phyloP scores from a whole-genome alignment of 768 basidiomycete species.

The Lentinula detonsa region DNA sequence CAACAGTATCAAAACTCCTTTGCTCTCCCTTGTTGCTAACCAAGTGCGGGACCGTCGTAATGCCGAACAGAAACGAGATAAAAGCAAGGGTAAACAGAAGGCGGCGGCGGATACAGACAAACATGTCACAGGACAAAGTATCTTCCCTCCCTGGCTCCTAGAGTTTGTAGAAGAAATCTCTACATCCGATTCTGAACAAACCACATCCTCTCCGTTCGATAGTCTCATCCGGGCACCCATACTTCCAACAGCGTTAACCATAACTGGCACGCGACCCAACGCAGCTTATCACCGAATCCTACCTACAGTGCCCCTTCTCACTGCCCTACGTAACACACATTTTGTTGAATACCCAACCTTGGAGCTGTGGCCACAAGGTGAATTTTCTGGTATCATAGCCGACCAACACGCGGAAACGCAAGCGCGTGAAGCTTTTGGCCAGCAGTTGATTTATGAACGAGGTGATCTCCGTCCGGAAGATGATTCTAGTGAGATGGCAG shows the following conservation, averaged over 20 bases:
- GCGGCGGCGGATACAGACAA: background rate
- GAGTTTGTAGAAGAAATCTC: slow-evolving; percentile 31
- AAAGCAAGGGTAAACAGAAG: slow-evolving; percentile 14
- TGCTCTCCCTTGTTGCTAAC: slow-evolving; percentile 44
- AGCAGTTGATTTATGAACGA: background rate
- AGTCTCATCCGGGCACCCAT: slow-evolving; percentile 53
- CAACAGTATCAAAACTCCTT: slow-evolving; percentile 43
- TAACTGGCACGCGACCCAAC: slow-evolving; percentile 16
- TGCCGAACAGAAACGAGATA: slow-evolving; percentile 42
- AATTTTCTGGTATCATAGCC: slow-evolving; percentile 58
- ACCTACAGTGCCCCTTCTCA: slow-evolving; percentile 35
- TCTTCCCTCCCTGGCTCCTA: slow-evolving; percentile 48
- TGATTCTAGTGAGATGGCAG: slow-evolving; percentile 19
- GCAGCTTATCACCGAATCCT: slow-evolving; percentile 55
- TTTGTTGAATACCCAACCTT: slow-evolving; percentile 86
- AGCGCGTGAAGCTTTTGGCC: slow-evolving; percentile 12
- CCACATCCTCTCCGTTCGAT: slow-evolving; percentile 48
- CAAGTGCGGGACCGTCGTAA: slow-evolving; percentile 21
- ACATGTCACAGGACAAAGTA: background rate
- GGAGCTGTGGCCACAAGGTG: slow-evolving; percentile 54
- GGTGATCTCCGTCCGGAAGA: background rate
- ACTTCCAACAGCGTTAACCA: slow-evolving; percentile 15
- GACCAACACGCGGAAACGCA: slow-evolving; percentile 32
- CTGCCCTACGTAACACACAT: slow-evolving; percentile 48
- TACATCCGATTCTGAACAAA: slow-evolving; percentile 28